Base-by-base conservation (phyloP, 192 early-diverging fungal species). In the Chytriomyces hyalinus region DNA sequence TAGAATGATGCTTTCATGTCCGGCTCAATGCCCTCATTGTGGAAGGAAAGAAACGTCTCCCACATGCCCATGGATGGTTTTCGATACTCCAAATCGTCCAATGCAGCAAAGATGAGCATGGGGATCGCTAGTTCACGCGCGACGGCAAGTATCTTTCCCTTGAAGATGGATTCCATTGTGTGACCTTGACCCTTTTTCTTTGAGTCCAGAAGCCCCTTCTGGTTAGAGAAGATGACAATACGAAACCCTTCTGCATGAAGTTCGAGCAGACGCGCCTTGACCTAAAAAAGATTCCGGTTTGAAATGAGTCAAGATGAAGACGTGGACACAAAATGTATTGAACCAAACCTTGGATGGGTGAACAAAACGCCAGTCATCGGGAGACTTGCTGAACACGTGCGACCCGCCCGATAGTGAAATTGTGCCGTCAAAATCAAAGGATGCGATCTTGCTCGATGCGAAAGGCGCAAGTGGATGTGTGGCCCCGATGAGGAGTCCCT, bases 361-460 rank as follows among this genome's bases (percentile, higher is more conserved):
- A 48, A 88, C 87, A 80, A 92, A 95, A 43, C 80, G 80, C 95
- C 95, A 98, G 84, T 97, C 97, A 67, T 92, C 80, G 6, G 85
- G 83, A 63, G 90, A 80, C 75, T 92, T 93, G 11, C 94, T 80
- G 76, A 83, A 87, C 11, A 81, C 82, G 64, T 87, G 82, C 24
- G 78, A 86, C 26, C 93, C 90, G 49, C 90, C 91, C 17, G 89
- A 86, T 6, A 61, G 69, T 28, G 94, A 89, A n/a, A 97, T 78
- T 4, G 95, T 97, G 7, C 76, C 78, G 83, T 98, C 96, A 69
- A 94, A 84, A 77, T 94, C 93, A 77, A 92, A 93, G 0, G 87
- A 85, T 5, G 93, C 91, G 46, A 94, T 81, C 59, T 87, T 90
- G 1, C 76, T 61, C n/a, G 28, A 28, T n/a, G 78, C 26, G 20